phyloP scores from a whole-genome alignment of 352 stramenopile genomes.

The Phytophthora cactorum region DNA sequence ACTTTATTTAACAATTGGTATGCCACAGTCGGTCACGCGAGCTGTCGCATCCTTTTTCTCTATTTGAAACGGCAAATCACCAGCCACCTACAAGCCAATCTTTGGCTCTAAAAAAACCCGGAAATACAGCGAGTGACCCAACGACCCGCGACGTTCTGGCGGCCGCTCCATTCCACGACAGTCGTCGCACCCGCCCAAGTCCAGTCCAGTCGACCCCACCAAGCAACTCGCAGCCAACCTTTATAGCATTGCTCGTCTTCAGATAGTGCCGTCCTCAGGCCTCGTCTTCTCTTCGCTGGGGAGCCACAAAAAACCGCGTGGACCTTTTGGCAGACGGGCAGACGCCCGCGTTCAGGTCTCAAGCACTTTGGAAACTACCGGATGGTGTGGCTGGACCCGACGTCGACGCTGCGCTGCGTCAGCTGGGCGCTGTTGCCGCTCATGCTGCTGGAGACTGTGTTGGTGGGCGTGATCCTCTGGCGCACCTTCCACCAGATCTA shows the following conservation, averaged over 20 bases:
- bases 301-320: slow-evolving; percentile 18
- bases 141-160: neutral
- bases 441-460: slow-evolving; percentile 51
- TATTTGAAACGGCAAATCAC: slow-evolving; percentile 28
- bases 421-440: slow-evolving; percentile 57
- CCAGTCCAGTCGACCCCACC: neutral
- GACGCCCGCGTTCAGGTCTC: slow-evolving; percentile 2
- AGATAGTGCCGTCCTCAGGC: slow-evolving; percentile 1
- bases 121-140: slow-evolving; percentile 14
- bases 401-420: slow-evolving; percentile 39
- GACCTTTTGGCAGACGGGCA: slow-evolving; percentile 19
- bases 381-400: slow-evolving; percentile 51
- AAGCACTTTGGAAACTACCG: neutral
- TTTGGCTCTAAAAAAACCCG: slow-evolving; percentile 25
- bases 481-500: slow-evolving; percentile 65
- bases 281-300: slow-evolving; percentile 19
- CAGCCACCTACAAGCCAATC: slow-evolving; percentile 17
- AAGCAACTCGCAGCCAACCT: slow-evolving; percentile 1
- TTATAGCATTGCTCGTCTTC: neutral
- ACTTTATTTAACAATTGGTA: slow-evolving; percentile 1
- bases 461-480: slow-evolving; percentile 56
- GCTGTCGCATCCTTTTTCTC: slow-evolving; percentile 4
- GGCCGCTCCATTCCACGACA: slow-evolving; percentile 23
- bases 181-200: slow-evolving; percentile 7
- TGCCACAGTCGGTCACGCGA: slow-evolving; percentile 10